Base-by-base conservation (phyloP, 768 basidiomycete genomes). In the Phallus indusiatus region DNA sequence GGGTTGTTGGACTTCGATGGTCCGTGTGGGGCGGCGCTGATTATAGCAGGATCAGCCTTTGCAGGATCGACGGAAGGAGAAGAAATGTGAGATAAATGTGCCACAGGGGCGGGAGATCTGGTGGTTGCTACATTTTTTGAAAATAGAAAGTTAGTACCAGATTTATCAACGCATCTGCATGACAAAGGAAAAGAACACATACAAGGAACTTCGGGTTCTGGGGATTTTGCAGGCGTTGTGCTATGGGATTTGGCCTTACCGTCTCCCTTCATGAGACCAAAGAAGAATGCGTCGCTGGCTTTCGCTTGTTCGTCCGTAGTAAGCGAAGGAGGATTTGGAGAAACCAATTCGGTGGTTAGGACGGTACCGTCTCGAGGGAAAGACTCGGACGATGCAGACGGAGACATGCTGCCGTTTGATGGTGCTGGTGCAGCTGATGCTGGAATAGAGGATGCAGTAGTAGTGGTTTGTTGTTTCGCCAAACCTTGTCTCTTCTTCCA, bases 401-500 rank as follows among this genome's bases (percentile, higher is more conserved):
- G 34, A 24, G 54, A 22, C 24, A 35, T 47, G n/a, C 22, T 21
- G 35, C 37, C 47, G n/a, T 28, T 60, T 16, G 53, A 56, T 21
- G 65, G 63, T 54, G 18, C 36, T 20, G 46, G 34, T 9, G 35
- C 18, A 34, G 50, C 16, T 6, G 21, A 20, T 14, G 22, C 36
- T 16, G 56, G 28, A 24, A 16, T 34, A n/a, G 24, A 28, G 50
- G 57, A 12, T 14, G 42, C 42, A n/a, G 9, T 10, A n/a, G 9
- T 10, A 4, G 42, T 10, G 47, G 67, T 73, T 66, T 77, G 79
- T 56, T 80, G 78, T 66, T 81, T 83, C 65, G 75, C 73, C 62
- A 85, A 85, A 63, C 83, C 86, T 70, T 87, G 86, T 67, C 86
- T 90, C 68, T 85, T 88, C 76, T 90, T 93, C 82, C 89, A 92